phyloP scores from a whole-genome alignment of 352 stramenopile genomes.

The Hyaloperonospora arabidopsidis region DNA sequence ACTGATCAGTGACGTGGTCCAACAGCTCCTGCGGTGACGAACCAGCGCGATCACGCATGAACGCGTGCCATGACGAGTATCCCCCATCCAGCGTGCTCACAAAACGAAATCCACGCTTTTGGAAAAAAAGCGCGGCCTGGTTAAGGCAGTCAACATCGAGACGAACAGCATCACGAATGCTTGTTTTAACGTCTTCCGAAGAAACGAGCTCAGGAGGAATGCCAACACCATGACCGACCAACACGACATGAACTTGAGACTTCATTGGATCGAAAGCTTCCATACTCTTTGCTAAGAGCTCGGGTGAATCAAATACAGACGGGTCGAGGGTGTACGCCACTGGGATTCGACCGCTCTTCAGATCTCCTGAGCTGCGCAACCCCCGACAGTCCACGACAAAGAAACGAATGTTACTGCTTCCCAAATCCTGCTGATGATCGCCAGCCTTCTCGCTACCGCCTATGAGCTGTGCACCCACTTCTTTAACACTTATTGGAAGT shows the following conservation, averaged over 20 bases:
- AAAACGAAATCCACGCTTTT: slow-evolving; percentile 79
- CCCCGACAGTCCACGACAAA: slow-evolving; percentile 76
- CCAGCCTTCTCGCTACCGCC: slow-evolving; percentile 37
- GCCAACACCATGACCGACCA: slow-evolving; percentile 65
- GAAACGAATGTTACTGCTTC: slow-evolving; percentile 32
- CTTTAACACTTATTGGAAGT: slow-evolving; percentile 54
- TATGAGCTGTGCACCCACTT: slow-evolving; percentile 63
- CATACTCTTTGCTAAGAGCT: slow-evolving; percentile 69
- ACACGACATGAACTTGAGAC: slow-evolving; percentile 63
- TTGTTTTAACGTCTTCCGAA: slow-evolving; percentile 62
- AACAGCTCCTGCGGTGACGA: slow-evolving; percentile 60
- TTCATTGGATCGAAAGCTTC: slow-evolving; percentile 64
- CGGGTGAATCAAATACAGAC: slow-evolving; percentile 70
- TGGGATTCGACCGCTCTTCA: slow-evolving; percentile 73
- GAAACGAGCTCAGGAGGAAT: slow-evolving; percentile 53
- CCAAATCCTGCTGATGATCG: slow-evolving; percentile 19
- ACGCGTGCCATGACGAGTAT: slow-evolving; percentile 79
- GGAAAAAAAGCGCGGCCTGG: slow-evolving; percentile 70
- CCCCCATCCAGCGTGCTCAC: slow-evolving; percentile 68
- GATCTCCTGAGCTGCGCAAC: slow-evolving; percentile 63
- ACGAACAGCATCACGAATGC: slow-evolving; percentile 64
- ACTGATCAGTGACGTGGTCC: slow-evolving; percentile 58
- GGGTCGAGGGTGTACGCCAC: slow-evolving; percentile 69
- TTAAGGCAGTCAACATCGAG: slow-evolving; percentile 64
- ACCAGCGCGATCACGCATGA: slow-evolving; percentile 55